Conservation (phyloP, 306 rosid species). For the Astragalus glycyphyllos region DNA sequence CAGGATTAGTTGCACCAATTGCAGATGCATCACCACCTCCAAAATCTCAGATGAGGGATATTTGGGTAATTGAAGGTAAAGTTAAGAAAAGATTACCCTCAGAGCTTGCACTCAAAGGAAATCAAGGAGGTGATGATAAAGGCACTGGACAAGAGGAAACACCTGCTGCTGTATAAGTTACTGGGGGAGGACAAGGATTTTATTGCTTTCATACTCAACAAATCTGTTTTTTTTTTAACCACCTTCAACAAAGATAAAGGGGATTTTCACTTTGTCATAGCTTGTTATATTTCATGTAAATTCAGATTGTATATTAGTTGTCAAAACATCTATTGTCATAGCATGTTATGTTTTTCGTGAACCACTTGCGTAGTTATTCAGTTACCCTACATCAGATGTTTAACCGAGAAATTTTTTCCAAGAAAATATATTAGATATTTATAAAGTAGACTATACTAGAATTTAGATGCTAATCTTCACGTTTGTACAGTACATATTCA, state of each 20-base stretch:
- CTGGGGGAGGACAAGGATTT: conserved; percentile 37
- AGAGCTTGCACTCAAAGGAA: conserved; percentile 52
- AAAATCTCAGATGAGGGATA: conserved; percentile 60
- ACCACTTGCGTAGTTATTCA: no score
- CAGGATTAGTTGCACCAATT: conserved; percentile 85
- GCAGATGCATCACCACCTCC: conserved; percentile 81
- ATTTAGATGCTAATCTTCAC: no score
- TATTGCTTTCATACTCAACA: conserved; percentile 23
- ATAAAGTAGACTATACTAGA: no score
- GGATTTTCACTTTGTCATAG: conserved; percentile 34
- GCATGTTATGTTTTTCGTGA: no score
- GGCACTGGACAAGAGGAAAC: conserved; percentile 53
- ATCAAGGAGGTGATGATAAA: conserved; percentile 48
- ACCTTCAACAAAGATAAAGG: conserved; percentile 28
- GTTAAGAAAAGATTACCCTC: conserved; percentile 73
- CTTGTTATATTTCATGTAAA: conserved; percentile 32
- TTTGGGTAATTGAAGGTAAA: conserved; percentile 69
- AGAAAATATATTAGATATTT: no score
- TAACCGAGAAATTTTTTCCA: no score
- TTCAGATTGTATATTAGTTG: conserved; percentile 45
- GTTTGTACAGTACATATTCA: no score
- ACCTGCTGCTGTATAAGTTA: conserved; percentile 67
- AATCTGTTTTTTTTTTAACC: conserved; percentile 8
- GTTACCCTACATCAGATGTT: no score
- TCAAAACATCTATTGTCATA: no score